A percentile compares a stretch with the other conserved stretches of the same genome.
These are phyloP conservation scores for Monilinia vaccinii-corymbosi DNA, from an alignment of 2,329 filamentous ascomycete species.

Conservation along the genomic window DNA sequence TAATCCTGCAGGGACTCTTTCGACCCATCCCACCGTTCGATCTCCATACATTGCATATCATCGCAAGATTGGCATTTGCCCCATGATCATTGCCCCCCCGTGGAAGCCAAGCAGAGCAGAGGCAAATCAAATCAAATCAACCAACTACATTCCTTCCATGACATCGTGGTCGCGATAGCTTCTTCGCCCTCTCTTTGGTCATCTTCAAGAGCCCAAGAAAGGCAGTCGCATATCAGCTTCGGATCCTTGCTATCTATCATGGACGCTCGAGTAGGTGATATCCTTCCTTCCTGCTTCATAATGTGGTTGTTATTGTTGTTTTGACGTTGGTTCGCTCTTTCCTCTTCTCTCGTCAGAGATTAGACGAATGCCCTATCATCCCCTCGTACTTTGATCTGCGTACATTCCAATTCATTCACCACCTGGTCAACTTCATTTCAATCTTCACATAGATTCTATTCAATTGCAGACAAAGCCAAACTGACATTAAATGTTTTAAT, in stretches of 20 bases:
- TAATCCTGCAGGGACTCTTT: background rate
- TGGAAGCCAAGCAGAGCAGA: no score
- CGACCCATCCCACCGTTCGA: background rate
- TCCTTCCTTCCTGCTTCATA: background rate
- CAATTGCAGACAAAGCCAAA: constrained; percentile 8
- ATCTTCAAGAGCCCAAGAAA: background rate
- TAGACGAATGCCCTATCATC: background rate
- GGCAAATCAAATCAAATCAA: background rate
- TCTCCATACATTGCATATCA: constrained; percentile 6
- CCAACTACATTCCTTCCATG: background rate
- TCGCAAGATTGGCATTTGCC: background rate
- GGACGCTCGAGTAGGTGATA: constrained; percentile 34
- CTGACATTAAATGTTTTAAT: constrained; percentile 26
- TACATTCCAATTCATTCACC: constrained; percentile 15
- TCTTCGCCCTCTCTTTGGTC: background rate
- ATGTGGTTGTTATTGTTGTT: background rate
- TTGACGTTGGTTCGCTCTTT: background rate
- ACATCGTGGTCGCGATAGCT: constrained; percentile 23
- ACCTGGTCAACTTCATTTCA: constrained; percentile 17
- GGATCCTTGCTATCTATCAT: constrained; percentile 21
- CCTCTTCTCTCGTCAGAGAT: background rate
- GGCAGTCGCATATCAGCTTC: background rate
- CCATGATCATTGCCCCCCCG: background rate
- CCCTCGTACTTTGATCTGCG: constrained; percentile 9
- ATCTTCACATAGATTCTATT: constrained; percentile 9